Evolutionary conservation across 768 basidiomycete genomes (phyloP).

Genomic region (Postia placenta): DNA sequence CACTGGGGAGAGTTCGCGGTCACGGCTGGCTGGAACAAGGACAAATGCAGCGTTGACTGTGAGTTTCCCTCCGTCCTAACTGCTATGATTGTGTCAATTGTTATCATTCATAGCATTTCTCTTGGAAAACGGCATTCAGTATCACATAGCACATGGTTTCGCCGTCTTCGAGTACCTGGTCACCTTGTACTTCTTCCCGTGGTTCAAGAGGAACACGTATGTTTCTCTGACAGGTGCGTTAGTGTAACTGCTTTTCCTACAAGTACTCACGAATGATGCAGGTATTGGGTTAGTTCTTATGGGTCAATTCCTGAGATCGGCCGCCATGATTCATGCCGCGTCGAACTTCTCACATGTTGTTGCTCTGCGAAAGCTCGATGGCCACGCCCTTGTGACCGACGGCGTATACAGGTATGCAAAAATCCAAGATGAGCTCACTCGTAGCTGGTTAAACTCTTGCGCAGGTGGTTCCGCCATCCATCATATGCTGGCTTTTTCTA

Average conservation of each 20-base stretch:
- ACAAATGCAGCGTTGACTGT: constrained; percentile 93
- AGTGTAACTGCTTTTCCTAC: too few species aligned
- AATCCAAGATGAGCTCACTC: not conserved
- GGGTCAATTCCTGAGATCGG: constrained; percentile 77
- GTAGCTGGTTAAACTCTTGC: constrained; percentile 1
- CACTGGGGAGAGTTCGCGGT: constrained; percentile 95
- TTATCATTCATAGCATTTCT: constrained; percentile 65
- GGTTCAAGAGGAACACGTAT: constrained; percentile 52
- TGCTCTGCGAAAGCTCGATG: constrained; percentile 63
- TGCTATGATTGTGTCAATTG: not conserved
- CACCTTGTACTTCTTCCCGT: constrained; percentile 60
- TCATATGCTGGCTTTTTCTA: constrained; percentile 98
- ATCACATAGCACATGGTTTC: constrained; percentile 76
- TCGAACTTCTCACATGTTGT: constrained; percentile 91
- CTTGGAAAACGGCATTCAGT: constrained; percentile 81
- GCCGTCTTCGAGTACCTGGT: constrained; percentile 80
- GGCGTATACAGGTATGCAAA: constrained; percentile 80
- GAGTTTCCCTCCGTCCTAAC: constrained; percentile 29
- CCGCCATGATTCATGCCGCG: constrained; percentile 95
- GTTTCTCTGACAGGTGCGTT: constrained; percentile 53
- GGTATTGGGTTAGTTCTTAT: constrained; percentile 58
- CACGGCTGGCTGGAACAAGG: constrained; percentile 92
- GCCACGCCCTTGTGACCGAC: constrained; percentile 78
- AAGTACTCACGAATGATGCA: too few species aligned
- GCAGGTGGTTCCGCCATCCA: constrained; percentile 85